These are phyloP conservation scores for Elaeagnus macrophylla DNA, from an alignment of 306 rosid species.

Conservation along the genomic window DNA sequence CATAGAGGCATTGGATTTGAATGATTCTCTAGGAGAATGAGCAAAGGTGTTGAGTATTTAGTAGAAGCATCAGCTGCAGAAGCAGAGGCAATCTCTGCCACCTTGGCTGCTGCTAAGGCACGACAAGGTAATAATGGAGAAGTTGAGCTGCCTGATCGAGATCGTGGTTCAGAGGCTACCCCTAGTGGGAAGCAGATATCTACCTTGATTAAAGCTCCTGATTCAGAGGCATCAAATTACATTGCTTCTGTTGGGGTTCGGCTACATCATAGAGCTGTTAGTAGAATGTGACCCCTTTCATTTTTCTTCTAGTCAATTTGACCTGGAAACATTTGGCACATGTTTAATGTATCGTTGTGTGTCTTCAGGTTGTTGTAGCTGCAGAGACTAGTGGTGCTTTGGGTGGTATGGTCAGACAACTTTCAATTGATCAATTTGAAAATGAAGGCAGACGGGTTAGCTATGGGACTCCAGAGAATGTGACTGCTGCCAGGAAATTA, in stretches of 20 bases:
- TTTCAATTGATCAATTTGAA: no score
- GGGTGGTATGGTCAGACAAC: conserved; percentile 99
- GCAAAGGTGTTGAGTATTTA: conserved; percentile 96
- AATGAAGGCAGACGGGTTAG: conserved; percentile 96
- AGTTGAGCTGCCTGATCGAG: conserved; percentile 86
- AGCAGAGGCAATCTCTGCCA: conserved; percentile 99
- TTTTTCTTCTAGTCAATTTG: conserved; percentile 12
- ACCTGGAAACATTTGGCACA: conserved; percentile 8
- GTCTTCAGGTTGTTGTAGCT: conserved; percentile 84
- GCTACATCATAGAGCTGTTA: conserved; percentile 98
- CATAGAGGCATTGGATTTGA: conserved; percentile 16
- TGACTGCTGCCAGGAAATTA: conserved; percentile 95
- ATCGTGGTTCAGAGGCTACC: conserved; percentile 93
- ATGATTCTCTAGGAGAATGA: conserved; percentile 55
- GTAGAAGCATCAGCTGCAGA: conserved; percentile 99
- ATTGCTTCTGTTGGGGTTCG: conserved; percentile 78
- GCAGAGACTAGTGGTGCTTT: conserved; percentile 98
- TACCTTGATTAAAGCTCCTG: conserved; percentile 87
- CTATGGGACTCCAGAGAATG: conserved; percentile 96
- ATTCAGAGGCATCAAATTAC: conserved; percentile 62
- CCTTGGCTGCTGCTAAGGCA: conserved; percentile 98
- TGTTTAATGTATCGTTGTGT: conserved; percentile 6
- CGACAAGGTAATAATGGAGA: conserved; percentile 94
- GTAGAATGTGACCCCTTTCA: conserved; percentile 24
- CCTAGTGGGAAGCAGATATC: conserved; percentile 76